Evolutionary conservation across 352 stramenopile genomes (phyloP).

Genomic region (Globisporangium nagaii): DNA sequence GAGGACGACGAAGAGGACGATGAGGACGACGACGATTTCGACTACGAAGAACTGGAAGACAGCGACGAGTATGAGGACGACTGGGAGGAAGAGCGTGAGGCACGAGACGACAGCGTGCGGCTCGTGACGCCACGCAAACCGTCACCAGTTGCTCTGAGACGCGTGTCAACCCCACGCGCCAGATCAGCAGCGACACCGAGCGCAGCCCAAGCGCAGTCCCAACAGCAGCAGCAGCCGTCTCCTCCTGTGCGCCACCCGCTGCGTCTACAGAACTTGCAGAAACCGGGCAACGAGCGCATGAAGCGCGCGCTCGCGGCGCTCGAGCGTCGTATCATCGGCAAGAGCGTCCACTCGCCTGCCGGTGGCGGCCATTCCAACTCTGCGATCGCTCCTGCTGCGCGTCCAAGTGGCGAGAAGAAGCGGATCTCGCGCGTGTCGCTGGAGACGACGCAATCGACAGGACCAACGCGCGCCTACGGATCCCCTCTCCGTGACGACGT

Average conservation of each 20-base stretch:
- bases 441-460: neutral
- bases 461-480: neutral
- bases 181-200: neutral
- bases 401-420: neutral
- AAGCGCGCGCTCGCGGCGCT: constrained; percentile 54
- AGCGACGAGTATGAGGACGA: constrained; percentile 3
- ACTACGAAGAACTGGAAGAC: constrained; percentile 18
- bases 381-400: constrained; percentile 1
- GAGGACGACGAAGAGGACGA: constrained; percentile 17
- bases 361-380: neutral
- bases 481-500: neutral
- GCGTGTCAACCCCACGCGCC: neutral
- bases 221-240: neutral
- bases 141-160: neutral
- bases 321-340: constrained; percentile 62
- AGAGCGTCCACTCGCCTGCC: constrained; percentile 6
- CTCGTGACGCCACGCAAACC: neutral
- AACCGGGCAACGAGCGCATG: constrained; percentile 38
- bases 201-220: too few relatives aligned
- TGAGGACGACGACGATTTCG: constrained; percentile 13
- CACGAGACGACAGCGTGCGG: neutral
- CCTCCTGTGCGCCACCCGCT: constrained; percentile 32
- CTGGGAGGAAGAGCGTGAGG: neutral
- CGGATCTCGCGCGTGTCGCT: neutral
- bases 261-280: constrained; percentile 44